Conservation (phyloP, 2,329 filamentous ascomycete species). For the Penicillium frequentans region DNA sequence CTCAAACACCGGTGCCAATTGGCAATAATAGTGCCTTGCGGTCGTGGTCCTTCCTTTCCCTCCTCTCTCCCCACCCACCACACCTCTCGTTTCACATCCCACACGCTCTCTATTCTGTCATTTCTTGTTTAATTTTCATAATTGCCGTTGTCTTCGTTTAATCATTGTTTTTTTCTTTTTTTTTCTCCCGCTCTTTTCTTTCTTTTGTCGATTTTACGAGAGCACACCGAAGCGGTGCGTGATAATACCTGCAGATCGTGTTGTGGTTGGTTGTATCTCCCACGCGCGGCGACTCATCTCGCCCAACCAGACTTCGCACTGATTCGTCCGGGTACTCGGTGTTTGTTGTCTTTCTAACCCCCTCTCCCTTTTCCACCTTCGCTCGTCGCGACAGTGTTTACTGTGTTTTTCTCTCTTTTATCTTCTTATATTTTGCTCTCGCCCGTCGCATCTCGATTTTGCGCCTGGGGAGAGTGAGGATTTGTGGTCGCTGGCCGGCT, state of each 20-base stretch:
- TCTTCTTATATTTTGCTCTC: background rate
- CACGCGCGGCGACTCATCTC: slow-evolving; percentile 2
- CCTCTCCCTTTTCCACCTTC: slow-evolving; percentile 8
- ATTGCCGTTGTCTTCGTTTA: background rate
- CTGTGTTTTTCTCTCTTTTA: slow-evolving; percentile 1
- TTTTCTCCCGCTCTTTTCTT: background rate
- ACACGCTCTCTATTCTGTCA: slow-evolving; percentile 18
- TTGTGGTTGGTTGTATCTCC: slow-evolving; percentile 11
- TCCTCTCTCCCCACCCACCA: slow-evolving; percentile 30
- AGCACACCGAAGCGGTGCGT: background rate
- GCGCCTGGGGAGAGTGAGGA: slow-evolving; percentile 2
- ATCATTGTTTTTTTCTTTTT: background rate
- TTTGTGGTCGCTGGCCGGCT: slow-evolving; percentile 35
- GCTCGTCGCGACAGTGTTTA: slow-evolving; percentile 13
- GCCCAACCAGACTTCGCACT: slow-evolving; percentile 1
- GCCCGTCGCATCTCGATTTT: slow-evolving; percentile 8
- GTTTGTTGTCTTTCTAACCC: slow-evolving; percentile 8
- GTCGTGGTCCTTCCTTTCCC: slow-evolving; percentile 17
- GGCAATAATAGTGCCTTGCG: slow-evolving; percentile 14
- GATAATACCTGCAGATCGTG: slow-evolving; percentile 9
- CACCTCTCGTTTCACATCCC: slow-evolving; percentile 22
- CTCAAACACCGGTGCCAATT: slow-evolving; percentile 21
- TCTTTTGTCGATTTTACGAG: slow-evolving; percentile 1
- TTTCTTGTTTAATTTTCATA: slow-evolving; percentile 8
- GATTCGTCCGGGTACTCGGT: slow-evolving; percentile 5